Evolutionary conservation across 2,329 filamentous ascomycete genomes (phyloP).

Genomic region (Tolypocladium ovalisporum): DNA sequence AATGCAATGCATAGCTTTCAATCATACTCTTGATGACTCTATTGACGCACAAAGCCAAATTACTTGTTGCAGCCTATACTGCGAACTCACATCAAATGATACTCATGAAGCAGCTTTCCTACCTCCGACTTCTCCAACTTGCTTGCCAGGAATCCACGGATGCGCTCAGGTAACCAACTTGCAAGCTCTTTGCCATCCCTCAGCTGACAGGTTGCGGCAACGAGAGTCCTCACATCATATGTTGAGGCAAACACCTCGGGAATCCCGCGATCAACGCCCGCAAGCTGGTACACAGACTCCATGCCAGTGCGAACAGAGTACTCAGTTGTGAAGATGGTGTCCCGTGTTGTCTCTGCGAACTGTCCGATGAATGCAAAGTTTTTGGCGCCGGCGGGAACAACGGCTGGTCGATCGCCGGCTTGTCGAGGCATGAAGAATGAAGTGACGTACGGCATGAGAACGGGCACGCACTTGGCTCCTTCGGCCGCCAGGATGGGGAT

Average conservation of each 20-base stretch:
- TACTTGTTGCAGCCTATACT: too few species aligned
- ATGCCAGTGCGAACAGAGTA: conserved; percentile 25
- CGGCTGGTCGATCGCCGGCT: background rate
- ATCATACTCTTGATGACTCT: too few species aligned
- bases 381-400: background rate
- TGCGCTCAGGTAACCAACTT: background rate
- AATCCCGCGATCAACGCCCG: background rate
- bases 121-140: background rate
- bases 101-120: background rate
- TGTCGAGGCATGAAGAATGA: background rate
- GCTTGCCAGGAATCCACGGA: background rate
- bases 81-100: background rate
- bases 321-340: conserved; percentile 11
- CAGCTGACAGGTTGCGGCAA: background rate
- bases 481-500: background rate
- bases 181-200: background rate
- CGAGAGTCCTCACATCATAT: background rate
- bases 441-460: background rate
- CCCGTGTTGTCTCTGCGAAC: background rate
- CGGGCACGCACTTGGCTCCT: background rate
- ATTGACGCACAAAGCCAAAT: too few species aligned
- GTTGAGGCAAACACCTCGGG: background rate
- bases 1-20: too few species aligned
- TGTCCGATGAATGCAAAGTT: background rate
- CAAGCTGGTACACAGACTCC: conserved; percentile 20